Evolutionary conservation across 805 yeast species (phyloP), one percentile per base, ranked within the genome.

Genomic region (Yamadazyma akitaensis): DNA sequence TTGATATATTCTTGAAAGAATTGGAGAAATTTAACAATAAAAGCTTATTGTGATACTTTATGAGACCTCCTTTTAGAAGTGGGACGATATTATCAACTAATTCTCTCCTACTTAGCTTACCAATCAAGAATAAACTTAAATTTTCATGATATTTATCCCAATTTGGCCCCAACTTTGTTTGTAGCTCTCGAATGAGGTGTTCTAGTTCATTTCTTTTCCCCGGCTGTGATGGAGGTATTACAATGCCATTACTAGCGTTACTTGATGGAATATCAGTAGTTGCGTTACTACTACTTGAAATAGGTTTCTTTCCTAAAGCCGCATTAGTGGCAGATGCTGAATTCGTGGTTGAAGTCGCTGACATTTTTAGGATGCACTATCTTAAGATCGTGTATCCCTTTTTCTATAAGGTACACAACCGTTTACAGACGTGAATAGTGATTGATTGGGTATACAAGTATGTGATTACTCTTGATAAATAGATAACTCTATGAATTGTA

Each of bases 91-190:
- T 81, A 12, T 72, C 68, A 50, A 81, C 79, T 46, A 92, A 72
- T 64, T 92, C 99, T 17, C 65, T 63, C 41, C 96, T 75, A 10
- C 96, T 85, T 16, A 90, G 70, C 61, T 83, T 85, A 5, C 96
- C 96, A 33, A 85, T 72, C 33, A 92, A 70, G 56, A 90, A 92
- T 43, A 79, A 69, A 42, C 92, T 82, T 19, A 94, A 76, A 5
- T 88, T 75, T 46, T 83, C 85, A 51, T 95, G 91, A 63, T 92
- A 92, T 48, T 76, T 77, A 51, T 85, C 92, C 99, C 99, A 92
- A 44, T 80, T 79, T 38, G 76, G 71, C 2, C 97, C 97, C 48
- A 92, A 64, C 49, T 77, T 74, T 44, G 75, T 75, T 53, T 88
- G 91, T 51, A 94, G 80, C 45, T 85, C 88, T 32, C 78, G 74